Base-by-base conservation (phyloP, 2,329 filamentous ascomycete genomes). In the Trichoderma sp. region DNA sequence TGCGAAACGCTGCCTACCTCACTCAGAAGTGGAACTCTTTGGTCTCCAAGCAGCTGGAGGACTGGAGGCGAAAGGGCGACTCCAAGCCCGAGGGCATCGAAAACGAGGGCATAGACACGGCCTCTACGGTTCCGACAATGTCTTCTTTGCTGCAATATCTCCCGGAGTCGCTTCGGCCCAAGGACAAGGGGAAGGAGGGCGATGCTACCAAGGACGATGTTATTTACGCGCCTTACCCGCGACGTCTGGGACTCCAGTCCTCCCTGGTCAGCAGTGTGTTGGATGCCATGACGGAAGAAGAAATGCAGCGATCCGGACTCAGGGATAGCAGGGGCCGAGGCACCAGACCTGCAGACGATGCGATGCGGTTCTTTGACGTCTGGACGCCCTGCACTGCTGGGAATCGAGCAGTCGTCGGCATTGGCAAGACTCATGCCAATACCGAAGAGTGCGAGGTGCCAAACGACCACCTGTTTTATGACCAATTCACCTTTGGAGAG, bases 1-100 rank as follows among this genome's bases (percentile, higher is more conserved):
- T 84, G 69, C 82, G 82, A 65, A 86, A 85, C 66, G 83, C 83
- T 2, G 79, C 80, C 1, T 78, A 79, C 56, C 71, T 88, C 47
- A 83, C 83, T 0, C 71, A 71, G 9, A 74, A 76, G 14, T 87
- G 85, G 85, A 85, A 87, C 67, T 68, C 73, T 5, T 68, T 73
- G 44, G 66, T 86, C 3, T 73, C 76, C n/a, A 73, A 72, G 7
- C 73, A 74, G 17, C 73, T 84, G 58, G 71, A 75, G 0, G 69
- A 75, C 7, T 87, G 85, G 84, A 74, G 76, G 50, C 71, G 73
- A 14, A 78, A 74, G 47, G 73, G 73, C n/a, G 74, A 81, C 26
- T 70, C 74, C 1, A 72, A 76, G 30, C 86, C 84, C 76, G 72
- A 76, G 17, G 71, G 72, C 17, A 74, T 70, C 3, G 69, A 70